Conservation (phyloP, 345 rosid genomes). For the Luvunga scandens region DNA sequence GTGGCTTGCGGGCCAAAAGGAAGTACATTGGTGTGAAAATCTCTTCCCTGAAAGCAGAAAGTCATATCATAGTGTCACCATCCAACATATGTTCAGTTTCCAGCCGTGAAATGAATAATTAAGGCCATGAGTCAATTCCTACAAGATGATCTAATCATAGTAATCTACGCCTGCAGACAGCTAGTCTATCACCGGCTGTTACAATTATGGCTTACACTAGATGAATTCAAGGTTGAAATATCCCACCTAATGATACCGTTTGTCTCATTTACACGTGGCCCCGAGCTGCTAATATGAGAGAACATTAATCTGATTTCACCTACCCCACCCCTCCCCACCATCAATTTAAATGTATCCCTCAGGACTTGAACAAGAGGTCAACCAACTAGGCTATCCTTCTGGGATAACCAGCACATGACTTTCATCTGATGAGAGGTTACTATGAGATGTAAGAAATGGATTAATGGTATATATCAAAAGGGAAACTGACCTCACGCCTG, state of each 20-base stretch:
- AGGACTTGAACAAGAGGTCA: too few relatives aligned
- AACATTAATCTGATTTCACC: too few relatives aligned
- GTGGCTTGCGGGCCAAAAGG: slow-evolving; percentile 87
- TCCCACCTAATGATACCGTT: not conserved
- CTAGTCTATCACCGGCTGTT: not conserved
- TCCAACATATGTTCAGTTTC: not conserved
- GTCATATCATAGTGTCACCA: not conserved
- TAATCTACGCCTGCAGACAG: not conserved
- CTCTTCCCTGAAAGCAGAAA: slow-evolving; percentile 61
- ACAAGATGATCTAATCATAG: not conserved
- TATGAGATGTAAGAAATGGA: not conserved
- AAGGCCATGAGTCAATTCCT: not conserved
- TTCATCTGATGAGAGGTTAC: not conserved
- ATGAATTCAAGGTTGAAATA: not conserved
- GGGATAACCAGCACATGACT: not conserved
- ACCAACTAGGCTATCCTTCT: too few relatives aligned
- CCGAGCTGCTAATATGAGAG: not conserved
- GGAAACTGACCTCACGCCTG: slow-evolving; percentile 82
- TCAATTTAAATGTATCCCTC: too few relatives aligned
- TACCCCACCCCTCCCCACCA: too few relatives aligned
- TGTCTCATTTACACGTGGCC: not conserved
- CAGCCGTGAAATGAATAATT: not conserved
- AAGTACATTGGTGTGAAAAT: slow-evolving; percentile 96
- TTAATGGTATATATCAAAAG: not conserved
- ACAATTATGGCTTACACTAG: not conserved